A percentile compares a stretch with the other conserved stretches of the same genome.
phyloP scores from a whole-genome alignment of 208 protist species.

The Tritrichomonas foetus region DNA sequence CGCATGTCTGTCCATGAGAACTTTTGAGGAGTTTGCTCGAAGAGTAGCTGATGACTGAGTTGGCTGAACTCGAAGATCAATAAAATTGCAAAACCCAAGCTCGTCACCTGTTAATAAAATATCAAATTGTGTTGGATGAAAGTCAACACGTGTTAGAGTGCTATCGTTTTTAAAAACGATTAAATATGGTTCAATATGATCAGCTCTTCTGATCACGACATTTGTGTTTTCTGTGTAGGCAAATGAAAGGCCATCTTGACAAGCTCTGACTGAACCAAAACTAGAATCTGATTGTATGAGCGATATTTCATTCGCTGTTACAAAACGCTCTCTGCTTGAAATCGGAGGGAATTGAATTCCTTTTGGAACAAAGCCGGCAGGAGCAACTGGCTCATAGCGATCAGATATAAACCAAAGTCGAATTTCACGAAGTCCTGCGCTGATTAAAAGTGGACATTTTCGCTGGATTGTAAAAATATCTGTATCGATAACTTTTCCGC shows the following conservation, averaged over 20 bases:
- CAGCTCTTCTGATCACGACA: not conserved
- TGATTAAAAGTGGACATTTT: not conserved
- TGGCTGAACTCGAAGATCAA: not conserved
- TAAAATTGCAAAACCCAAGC: not conserved
- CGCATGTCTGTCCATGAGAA: not conserved
- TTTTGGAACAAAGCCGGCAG: not conserved
- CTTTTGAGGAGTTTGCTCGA: not conserved
- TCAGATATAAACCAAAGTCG: constrained; percentile 19
- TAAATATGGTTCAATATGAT: not conserved
- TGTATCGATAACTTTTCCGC: not conserved
- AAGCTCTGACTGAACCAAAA: not conserved
- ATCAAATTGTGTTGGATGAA: not conserved
- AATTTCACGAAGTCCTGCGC: not conserved
- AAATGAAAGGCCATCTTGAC: not conserved
- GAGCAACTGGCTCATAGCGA: not conserved
- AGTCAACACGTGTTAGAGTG: not conserved
- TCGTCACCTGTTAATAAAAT: not conserved
- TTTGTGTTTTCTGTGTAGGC: not conserved
- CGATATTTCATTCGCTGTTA: not conserved
- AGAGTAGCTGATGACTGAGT: not conserved
- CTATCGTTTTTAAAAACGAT: not conserved
- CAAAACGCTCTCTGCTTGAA: not conserved
- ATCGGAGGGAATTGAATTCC: not conserved
- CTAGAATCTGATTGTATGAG: not conserved
- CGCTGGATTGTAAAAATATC: not conserved